Percentiles rank a stretch among this genome's conserved stretches.
Conservation (phyloP, 1,284 basidiomycete species). For the Retiboletus flavoniger region DNA sequence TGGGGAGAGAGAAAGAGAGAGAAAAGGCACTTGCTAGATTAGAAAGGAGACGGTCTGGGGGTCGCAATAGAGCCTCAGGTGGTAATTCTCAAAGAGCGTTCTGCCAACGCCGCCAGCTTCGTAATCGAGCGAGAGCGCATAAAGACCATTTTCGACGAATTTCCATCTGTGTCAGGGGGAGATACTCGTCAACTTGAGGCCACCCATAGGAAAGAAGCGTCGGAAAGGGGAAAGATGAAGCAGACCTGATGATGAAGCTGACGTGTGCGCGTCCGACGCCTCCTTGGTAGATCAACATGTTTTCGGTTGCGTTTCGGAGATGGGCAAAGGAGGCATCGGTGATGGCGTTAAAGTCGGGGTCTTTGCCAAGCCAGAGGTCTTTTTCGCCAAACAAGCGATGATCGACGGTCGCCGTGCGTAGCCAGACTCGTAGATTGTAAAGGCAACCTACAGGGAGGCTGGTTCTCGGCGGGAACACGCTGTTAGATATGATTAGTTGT, state of each 20-base stretch:
- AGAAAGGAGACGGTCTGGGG: constrained; percentile 51
- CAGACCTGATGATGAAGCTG: constrained; percentile 49
- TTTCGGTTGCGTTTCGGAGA: constrained; percentile 40
- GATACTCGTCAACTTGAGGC: neutral
- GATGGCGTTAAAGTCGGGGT: constrained; percentile 57
- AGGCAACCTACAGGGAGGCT: constrained; percentile 49
- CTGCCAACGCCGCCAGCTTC: constrained; percentile 57
- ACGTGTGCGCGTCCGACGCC: constrained; percentile 52
- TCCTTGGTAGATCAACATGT: constrained; percentile 50
- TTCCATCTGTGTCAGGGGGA: constrained; percentile 42
- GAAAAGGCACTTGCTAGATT: constrained; percentile 48
- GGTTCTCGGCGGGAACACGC: constrained; percentile 55
- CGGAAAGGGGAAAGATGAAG: no score
- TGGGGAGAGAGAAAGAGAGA: no score
- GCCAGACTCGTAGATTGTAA: constrained; percentile 57
- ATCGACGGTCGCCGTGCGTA: constrained; percentile 50
- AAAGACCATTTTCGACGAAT: constrained; percentile 40
- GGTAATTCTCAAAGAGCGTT: constrained; percentile 47
- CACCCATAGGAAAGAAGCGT: no score
- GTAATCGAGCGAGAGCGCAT: constrained; percentile 55
- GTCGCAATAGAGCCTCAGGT: constrained; percentile 45
- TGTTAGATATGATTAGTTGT: constrained; percentile 22
- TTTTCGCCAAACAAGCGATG: constrained; percentile 60
- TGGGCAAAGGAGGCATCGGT: constrained; percentile 53
- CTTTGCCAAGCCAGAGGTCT: constrained; percentile 58